phyloP scores from a whole-genome alignment of 2,329 filamentous ascomycete species.

The Metarhizium robertsii region DNA sequence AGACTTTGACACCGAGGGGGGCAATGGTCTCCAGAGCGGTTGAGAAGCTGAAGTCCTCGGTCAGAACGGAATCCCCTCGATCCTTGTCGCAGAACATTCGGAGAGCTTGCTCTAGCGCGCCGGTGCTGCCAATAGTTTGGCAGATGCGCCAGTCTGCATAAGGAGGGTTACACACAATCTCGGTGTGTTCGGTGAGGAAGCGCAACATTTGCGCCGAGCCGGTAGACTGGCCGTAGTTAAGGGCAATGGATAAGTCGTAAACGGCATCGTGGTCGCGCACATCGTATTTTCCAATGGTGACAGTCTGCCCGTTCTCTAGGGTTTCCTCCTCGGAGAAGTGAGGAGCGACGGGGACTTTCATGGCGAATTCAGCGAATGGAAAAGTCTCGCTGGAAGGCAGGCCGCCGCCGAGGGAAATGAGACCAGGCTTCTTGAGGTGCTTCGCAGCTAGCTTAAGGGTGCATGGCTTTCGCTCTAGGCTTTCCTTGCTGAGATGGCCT shows the following conservation, averaged over 20 bases:
- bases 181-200: constrained; percentile 90
- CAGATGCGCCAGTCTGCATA: constrained; percentile 86
- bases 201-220: constrained; percentile 82
- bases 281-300: constrained; percentile 78
- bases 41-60: constrained; percentile 87
- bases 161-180: constrained; percentile 77
- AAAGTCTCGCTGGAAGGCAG: constrained; percentile 85
- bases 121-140: constrained; percentile 79
- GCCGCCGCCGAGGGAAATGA: constrained; percentile 89
- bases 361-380: constrained; percentile 69
- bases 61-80: constrained; percentile 68
- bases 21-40: constrained; percentile 52
- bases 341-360: constrained; percentile 63
- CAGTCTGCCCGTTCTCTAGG: constrained; percentile 44
- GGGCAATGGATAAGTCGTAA: constrained; percentile 73
- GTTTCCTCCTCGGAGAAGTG: constrained; percentile 64
- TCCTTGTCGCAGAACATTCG: constrained; percentile 67
- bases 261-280: constrained; percentile 44
- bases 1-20: constrained; percentile 42
- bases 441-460: constrained; percentile 77
- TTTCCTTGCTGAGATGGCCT: constrained; percentile 55
- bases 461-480: constrained; percentile 49
- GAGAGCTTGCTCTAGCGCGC: constrained; percentile 71
- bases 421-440: constrained; percentile 67
- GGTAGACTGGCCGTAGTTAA: constrained; percentile 87